Evolutionary conservation across 192 early-diverging fungal species (phyloP).

Genomic region (Backusella tarrabulga): DNA sequence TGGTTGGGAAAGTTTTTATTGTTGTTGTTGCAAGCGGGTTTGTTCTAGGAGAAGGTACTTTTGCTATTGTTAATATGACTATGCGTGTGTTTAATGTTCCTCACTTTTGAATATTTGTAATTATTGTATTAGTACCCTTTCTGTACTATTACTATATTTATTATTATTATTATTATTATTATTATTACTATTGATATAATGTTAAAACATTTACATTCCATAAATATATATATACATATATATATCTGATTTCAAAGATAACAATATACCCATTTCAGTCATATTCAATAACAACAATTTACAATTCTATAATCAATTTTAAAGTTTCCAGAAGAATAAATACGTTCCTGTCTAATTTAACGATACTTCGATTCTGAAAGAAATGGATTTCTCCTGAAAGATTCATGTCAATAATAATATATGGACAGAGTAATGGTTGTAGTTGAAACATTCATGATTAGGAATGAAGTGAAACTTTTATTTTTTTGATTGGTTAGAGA

Average conservation of each 20-base stretch:
- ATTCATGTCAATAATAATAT: not conserved
- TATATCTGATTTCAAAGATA: not conserved
- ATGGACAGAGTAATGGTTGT: not conserved
- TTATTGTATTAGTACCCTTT: not conserved
- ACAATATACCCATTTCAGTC: not conserved
- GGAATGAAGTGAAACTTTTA: not conserved
- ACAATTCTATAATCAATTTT: not conserved
- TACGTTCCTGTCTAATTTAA: not conserved
- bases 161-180: not conserved
- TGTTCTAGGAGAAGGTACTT: slow-evolving; percentile 72
- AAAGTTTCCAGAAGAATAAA: not conserved
- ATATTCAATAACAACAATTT: not conserved
- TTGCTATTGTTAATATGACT: slow-evolving; percentile 62
- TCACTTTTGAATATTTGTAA: slow-evolving; percentile 20
- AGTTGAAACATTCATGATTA: not conserved
- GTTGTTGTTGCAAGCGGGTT: slow-evolving; percentile 76
- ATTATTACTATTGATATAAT: not conserved
- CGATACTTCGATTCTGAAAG: not conserved
- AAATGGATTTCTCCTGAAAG: not conserved
- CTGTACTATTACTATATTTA: not conserved
- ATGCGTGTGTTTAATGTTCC: slow-evolving; percentile 42
- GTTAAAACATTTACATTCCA: not conserved
- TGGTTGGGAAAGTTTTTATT: slow-evolving; percentile 53
- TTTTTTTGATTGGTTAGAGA: not conserved
- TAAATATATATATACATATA: not conserved